Evolutionary conservation across 345 rosid species (phyloP).

Genomic region (Citrus glauca): DNA sequence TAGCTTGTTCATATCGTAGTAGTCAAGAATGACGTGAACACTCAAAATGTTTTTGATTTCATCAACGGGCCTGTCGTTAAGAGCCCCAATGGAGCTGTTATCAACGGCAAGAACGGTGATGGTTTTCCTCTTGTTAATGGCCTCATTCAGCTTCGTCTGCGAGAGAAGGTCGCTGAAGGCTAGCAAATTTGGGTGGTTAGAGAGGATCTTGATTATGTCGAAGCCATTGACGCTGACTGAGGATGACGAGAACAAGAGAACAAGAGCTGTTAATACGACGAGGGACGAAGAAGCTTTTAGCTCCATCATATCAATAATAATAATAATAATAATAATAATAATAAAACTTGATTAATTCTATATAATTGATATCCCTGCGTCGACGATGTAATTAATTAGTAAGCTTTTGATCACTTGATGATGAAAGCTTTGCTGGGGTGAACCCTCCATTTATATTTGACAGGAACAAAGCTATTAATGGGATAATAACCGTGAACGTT

Average conservation of each 20-base stretch:
- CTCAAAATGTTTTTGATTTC: slow-evolving; percentile 42
- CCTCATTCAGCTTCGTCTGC: slow-evolving; percentile 26
- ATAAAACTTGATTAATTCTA: no score
- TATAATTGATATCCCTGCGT: no score
- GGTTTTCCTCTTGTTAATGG: slow-evolving; percentile 36
- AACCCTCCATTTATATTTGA: no score
- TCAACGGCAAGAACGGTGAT: slow-evolving; percentile 53
- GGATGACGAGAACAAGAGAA: slow-evolving; percentile 18
- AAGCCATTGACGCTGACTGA: slow-evolving; percentile 23
- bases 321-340: no score
- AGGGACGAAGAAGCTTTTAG: slow-evolving; percentile 14
- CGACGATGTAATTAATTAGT: no score
- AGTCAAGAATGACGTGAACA: slow-evolving; percentile 54
- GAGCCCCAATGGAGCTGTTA: slow-evolving; percentile 30
- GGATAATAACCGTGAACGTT: neutral
- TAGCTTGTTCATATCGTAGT: slow-evolving; percentile 37
- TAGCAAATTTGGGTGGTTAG: slow-evolving; percentile 32
- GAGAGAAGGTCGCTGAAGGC: slow-evolving; percentile 37
- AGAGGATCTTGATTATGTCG: slow-evolving; percentile 40
- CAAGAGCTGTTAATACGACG: slow-evolving; percentile 21
- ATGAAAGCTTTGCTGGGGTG: neutral
- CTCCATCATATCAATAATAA: neutral
- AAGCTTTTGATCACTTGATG: neutral
- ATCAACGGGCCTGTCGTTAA: slow-evolving; percentile 27
- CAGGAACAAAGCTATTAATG: neutral